These are phyloP conservation scores for Pseudohyphozyma bogoriensis DNA, from an alignment of 768 basidiomycete species.

Conservation along the genomic window DNA sequence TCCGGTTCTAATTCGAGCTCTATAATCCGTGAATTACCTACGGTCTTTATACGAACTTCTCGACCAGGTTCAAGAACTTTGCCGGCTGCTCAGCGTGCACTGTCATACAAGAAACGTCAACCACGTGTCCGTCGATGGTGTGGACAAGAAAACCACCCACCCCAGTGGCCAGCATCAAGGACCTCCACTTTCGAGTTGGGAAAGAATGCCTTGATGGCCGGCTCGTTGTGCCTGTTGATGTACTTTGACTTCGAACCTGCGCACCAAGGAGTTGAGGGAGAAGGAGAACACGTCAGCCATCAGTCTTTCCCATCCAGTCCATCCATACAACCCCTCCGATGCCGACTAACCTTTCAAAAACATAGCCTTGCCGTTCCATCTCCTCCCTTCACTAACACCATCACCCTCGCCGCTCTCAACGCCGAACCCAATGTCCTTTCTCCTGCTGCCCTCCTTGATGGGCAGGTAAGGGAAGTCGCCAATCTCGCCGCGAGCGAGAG, in stretches of 20 bases:
- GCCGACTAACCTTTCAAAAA: conserved; percentile 14
- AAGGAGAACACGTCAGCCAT: neutral
- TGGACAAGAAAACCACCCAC: conserved; percentile 42
- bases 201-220: conserved; percentile 57
- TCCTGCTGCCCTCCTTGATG: too few species aligned
- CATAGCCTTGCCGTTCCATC: conserved; percentile 6
- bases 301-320: neutral
- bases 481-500: conserved; percentile 51
- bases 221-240: conserved; percentile 62
- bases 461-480: conserved; percentile 68
- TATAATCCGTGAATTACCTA: too few species aligned
- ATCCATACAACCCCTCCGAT: neutral
- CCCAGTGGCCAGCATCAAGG: conserved; percentile 79
- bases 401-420: too few species aligned
- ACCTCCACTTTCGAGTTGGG: conserved; percentile 54
- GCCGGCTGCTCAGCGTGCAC: conserved; percentile 67
- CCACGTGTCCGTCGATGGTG: neutral
- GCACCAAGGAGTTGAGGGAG: neutral
- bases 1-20: too few species aligned
- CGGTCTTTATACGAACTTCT: too few species aligned
- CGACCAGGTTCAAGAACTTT: conserved; percentile 41
- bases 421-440: too few species aligned
- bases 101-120: conserved; percentile 35
- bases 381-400: conserved; percentile 19
- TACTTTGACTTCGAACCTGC: conserved; percentile 45